Evolutionary conservation across 805 yeast genomes (phyloP), one percentile per base, ranked within the genome.

Genomic region (Saccharomycopsis amapae): DNA sequence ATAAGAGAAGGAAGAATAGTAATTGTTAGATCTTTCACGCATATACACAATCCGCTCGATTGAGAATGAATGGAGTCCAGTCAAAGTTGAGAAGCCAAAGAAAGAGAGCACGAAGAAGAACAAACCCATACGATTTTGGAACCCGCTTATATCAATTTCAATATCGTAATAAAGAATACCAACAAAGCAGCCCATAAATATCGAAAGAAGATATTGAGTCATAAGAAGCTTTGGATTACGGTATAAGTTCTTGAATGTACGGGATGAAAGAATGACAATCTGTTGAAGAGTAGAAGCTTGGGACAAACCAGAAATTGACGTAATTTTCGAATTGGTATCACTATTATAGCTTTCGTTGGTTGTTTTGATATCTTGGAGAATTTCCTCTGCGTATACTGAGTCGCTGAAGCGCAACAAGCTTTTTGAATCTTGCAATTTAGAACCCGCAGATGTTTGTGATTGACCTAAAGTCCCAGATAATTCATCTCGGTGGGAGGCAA

Each of bases 11-110:
- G 98, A 95, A 49, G 79, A 79, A 63, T 93, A 93, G 62, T 93
- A 93, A 55, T 90, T 90, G 60, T 93, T 93, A 4, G 97, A 88
- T 46, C 98, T 74, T 63, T 93, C 98, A 45, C 96, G 76, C 49
- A 93, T 75, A 58, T 90, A 93, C 15, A 90, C 86, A 38, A 88
- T 77, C 55, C 97, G 72, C 61, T 93, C 98, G 44, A 78, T 73
- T 0, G 95, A 79, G 62, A 93, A 93, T 2, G 96, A 77, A 54
- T 88, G 90, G 44, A 93, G 68, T 0, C 97, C 94, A 0, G 97
- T 90, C 57, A 93, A 72, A 0, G 97, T 83, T 1, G 95, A 82
- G 62, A 93, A 93, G 0, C 98, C 98, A 68, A 93, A 89, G 57
- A 89, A 75, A 2, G 97, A 86, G 50, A 93, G 69, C 42, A 89